Evolutionary conservation across 768 basidiomycete genomes (phyloP).

Genomic region (Hygrocybe punicea): DNA sequence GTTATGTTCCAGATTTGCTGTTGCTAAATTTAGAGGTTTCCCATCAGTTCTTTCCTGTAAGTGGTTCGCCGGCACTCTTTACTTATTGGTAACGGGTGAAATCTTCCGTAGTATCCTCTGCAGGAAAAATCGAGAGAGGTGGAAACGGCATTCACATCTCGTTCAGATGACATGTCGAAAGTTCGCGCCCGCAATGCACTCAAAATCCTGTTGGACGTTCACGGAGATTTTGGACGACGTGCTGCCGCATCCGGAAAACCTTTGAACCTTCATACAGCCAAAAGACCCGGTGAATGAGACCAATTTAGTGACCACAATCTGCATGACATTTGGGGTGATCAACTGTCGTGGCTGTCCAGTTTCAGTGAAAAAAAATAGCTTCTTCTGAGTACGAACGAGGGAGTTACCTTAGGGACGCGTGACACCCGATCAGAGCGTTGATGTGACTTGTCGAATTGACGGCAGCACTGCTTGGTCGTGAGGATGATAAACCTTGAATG

Average conservation of each 20-base stretch:
- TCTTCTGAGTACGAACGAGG: background rate
- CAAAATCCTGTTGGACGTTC: conserved; percentile 84
- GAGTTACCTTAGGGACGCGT: background rate
- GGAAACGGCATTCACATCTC: conserved; percentile 62
- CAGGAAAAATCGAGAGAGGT: conserved; percentile 62
- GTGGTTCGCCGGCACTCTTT: background rate
- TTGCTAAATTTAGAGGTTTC: background rate
- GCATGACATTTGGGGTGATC: too few species aligned
- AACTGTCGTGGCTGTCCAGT: too few species aligned
- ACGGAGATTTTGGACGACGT: conserved; percentile 79
- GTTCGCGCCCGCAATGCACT: conserved; percentile 93
- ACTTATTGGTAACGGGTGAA: background rate
- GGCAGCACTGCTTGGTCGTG: background rate
- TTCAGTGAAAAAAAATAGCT: too few species aligned
- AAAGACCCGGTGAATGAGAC: background rate
- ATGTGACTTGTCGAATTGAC: background rate
- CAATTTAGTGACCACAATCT: too few species aligned
- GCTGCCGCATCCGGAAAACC: conserved; percentile 42
- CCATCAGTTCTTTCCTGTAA: conserved; percentile 11
- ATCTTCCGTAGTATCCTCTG: conserved; percentile 70
- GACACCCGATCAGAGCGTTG: conserved; percentile 12
- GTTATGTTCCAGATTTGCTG: background rate
- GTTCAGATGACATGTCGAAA: conserved; percentile 79
- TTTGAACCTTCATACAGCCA: conserved; percentile 33
- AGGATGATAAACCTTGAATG: background rate